phyloP scores from a whole-genome alignment of 495 filamentous ascomycete genomes.

The Penicillium cinerascens region DNA sequence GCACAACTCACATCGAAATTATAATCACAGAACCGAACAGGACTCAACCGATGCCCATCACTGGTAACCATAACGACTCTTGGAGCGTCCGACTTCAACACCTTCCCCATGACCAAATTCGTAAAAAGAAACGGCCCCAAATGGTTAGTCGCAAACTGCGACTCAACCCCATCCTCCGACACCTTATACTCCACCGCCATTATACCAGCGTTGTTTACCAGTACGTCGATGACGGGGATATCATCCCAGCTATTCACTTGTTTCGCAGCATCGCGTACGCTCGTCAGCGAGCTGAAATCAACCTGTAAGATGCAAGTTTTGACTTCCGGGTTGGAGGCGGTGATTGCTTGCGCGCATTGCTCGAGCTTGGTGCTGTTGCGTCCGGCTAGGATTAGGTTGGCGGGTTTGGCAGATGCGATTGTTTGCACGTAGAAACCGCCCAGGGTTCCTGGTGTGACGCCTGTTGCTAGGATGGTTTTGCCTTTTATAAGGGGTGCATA shows the following conservation, averaged over 20 bases:
- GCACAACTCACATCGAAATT: slow-evolving; percentile 42
- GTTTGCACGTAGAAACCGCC: slow-evolving; percentile 45
- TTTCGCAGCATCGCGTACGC: slow-evolving; percentile 46
- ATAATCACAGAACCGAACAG: slow-evolving; percentile 50
- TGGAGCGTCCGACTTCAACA: slow-evolving; percentile 23
- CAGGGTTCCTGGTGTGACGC: slow-evolving; percentile 43
- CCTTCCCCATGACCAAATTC: slow-evolving; percentile 50
- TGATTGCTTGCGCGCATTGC: slow-evolving; percentile 34
- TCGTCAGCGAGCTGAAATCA: slow-evolving; percentile 40
- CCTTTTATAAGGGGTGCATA: slow-evolving; percentile 5
- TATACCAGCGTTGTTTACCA: slow-evolving; percentile 71
- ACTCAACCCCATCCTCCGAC: slow-evolving; percentile 45
- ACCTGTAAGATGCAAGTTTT: slow-evolving; percentile 34
- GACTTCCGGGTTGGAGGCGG: slow-evolving; percentile 23
- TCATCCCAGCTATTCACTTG: slow-evolving; percentile 40
- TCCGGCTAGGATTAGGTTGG: slow-evolving; percentile 52
- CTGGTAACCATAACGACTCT: slow-evolving; percentile 32
- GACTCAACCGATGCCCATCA: slow-evolving; percentile 36
- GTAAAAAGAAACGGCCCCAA: slow-evolving; percentile 58
- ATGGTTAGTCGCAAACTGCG: slow-evolving; percentile 55
- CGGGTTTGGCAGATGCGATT: slow-evolving; percentile 48
- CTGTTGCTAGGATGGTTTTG: slow-evolving; percentile 44
- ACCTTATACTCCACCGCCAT: slow-evolving; percentile 47
- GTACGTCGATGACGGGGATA: slow-evolving; percentile 57
- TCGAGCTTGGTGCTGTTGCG: slow-evolving; percentile 40